Percentiles rank a stretch among this genome's conserved stretches.
Conservation (phyloP, 2,329 filamentous ascomycete genomes). For the Aspergillus cejpii region DNA sequence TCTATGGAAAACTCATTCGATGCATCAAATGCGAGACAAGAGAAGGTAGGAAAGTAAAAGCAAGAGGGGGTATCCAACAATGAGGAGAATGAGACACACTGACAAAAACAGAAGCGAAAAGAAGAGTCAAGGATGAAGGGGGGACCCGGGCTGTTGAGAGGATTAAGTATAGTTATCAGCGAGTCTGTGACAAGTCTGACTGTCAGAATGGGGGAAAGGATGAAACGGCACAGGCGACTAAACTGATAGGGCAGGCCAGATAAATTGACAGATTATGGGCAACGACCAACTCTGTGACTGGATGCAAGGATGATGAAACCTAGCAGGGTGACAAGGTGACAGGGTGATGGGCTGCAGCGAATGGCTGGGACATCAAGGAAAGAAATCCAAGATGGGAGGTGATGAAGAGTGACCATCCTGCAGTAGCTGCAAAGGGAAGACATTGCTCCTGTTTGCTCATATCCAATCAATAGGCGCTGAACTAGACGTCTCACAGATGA, state of each 20-base stretch:
- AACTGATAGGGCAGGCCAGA: not conserved
- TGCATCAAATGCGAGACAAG: not conserved
- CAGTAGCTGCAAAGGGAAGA: conserved; percentile 12
- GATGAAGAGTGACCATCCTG: conserved; percentile 16
- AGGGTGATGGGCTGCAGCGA: conserved; percentile 1
- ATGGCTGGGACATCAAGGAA: conserved; percentile 5
- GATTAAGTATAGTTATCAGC: conserved; percentile 8
- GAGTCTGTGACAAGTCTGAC: conserved; percentile 1
- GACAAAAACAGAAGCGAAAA: not conserved
- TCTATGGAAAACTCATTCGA: not conserved
- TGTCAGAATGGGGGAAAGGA: conserved; percentile 2
- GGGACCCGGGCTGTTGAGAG: not conserved
- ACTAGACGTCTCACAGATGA: not conserved
- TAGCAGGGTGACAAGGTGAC: conserved; percentile 9
- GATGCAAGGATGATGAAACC: conserved; percentile 17
- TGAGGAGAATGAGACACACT: conserved; percentile 1
- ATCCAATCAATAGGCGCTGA: conserved; percentile 5
- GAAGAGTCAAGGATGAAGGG: not conserved
- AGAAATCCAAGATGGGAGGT: conserved; percentile 8
- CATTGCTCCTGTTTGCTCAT: not conserved
- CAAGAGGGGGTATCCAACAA: conserved; percentile 3
- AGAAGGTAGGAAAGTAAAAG: not conserved
- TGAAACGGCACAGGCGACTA: conserved; percentile 12
- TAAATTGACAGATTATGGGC: conserved; percentile 1
- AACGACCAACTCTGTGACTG: conserved; percentile 4